These are phyloP conservation scores for Excoecaria cochinchinensis DNA, from an alignment of 345 rosid genomes.

Conservation along the genomic window DNA sequence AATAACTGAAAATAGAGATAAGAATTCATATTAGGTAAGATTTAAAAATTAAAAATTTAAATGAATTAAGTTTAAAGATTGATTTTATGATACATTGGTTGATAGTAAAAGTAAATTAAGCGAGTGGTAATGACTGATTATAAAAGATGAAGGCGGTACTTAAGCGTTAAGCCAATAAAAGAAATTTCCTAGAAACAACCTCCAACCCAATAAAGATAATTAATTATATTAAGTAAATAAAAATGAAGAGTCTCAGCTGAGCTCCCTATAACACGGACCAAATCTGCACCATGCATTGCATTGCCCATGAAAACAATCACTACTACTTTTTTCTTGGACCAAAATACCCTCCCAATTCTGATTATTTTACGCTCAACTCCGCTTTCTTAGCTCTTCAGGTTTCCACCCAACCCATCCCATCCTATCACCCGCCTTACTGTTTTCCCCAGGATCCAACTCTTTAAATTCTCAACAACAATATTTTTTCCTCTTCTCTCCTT, in stretches of 20 bases:
- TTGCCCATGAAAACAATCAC: no score
- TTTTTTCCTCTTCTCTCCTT: neutral
- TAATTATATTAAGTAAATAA: neutral
- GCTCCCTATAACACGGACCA: neutral
- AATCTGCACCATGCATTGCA: neutral
- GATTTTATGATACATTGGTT: no score
- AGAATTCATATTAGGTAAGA: no score
- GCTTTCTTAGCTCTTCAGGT: constrained; percentile 26
- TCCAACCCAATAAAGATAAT: neutral
- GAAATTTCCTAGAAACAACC: no score
- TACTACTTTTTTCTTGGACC: neutral
- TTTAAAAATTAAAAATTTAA: no score
- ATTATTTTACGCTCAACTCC: constrained; percentile 5
- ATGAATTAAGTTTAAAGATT: no score
- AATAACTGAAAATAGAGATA: no score
- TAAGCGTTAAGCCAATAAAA: no score
- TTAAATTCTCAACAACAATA: constrained; percentile 7
- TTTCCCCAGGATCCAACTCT: constrained; percentile 1
- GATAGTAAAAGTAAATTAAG: no score
- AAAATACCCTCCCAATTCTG: constrained; percentile 22
- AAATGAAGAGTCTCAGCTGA: no score
- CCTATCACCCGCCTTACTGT: neutral
- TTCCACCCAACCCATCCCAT: constrained; percentile 3
- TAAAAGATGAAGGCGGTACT: no score
- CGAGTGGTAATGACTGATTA: no score